These are phyloP conservation scores for Lipomyces lipofer DNA, from an alignment of 805 yeast species.

Conservation along the genomic window DNA sequence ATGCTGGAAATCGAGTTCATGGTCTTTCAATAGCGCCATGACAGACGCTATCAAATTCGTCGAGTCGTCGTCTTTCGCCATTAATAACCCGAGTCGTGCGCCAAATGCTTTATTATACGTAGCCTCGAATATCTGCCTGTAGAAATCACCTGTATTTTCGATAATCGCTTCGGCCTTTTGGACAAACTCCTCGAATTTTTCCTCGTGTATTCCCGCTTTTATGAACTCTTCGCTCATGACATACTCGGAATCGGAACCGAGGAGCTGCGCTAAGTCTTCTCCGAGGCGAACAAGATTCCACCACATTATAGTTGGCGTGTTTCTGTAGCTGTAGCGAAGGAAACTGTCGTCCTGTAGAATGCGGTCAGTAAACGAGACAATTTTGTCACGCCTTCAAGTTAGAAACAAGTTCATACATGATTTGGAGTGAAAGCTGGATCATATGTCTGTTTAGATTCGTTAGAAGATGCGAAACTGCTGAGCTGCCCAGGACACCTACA, in stretches of 20 bases:
- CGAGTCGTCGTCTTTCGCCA: conserved; percentile 45
- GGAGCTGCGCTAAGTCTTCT: conserved; percentile 75
- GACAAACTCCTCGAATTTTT: conserved; percentile 53
- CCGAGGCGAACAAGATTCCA: conserved; percentile 88
- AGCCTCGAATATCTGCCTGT: conserved; percentile 59
- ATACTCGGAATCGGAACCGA: conserved; percentile 57
- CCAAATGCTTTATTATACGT: conserved; percentile 60
- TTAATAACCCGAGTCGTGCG: conserved; percentile 65
- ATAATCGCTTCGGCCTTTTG: conserved; percentile 66
- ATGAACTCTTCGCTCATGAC: conserved; percentile 28
- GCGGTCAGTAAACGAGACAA: background rate
- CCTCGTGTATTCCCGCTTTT: conserved; percentile 48
- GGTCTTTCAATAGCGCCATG: conserved; percentile 57
- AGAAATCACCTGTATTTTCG: conserved; percentile 62
- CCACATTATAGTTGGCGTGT: conserved; percentile 85
- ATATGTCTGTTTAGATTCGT: conserved; percentile 59
- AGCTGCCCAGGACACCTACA: no score
- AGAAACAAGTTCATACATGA: conserved; percentile 45
- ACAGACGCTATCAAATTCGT: conserved; percentile 42
- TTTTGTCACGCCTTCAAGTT: no score
- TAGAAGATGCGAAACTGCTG: no score
- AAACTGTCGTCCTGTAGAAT: conserved; percentile 60
- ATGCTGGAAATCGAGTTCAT: conserved; percentile 74
- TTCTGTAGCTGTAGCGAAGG: conserved; percentile 73
- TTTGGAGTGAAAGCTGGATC: conserved; percentile 84